phyloP scores from a whole-genome alignment of 768 basidiomycete species.

The Lactarius hengduanensis region DNA sequence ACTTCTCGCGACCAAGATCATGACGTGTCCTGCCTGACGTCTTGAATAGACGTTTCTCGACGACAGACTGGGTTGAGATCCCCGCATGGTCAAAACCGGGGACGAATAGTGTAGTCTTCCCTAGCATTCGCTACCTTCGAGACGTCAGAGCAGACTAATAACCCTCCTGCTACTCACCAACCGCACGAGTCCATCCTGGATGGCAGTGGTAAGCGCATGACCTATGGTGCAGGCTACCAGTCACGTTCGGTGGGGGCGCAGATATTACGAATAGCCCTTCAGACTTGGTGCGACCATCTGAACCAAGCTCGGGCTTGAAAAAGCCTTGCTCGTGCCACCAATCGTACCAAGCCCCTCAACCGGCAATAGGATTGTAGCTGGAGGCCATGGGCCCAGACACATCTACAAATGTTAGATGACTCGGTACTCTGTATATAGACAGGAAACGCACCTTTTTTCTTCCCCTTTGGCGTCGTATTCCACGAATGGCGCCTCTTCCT shows the following conservation, averaged over 20 bases:
- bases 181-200: conserved; percentile 88
- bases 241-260: conserved; percentile 94
- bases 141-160: not conserved
- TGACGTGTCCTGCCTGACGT: conserved; percentile 78
- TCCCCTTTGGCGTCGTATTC: conserved; percentile 85
- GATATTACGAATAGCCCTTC: conserved; percentile 83
- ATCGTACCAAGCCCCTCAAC: conserved; percentile 95
- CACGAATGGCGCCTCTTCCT: conserved; percentile 72
- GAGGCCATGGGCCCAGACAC: conserved; percentile 81
- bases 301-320: conserved; percentile 71
- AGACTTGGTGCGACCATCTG: conserved; percentile 56
- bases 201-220: conserved; percentile 86
- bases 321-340: conserved; percentile 95
- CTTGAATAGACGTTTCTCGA: conserved; percentile 91
- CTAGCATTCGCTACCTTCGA: conserved; percentile 90
- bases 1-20: conserved; percentile 87
- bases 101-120: conserved; percentile 83
- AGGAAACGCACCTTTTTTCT: conserved; percentile 80
- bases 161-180: conserved; percentile 54
- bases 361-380: conserved; percentile 94
- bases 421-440: not conserved
- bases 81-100: conserved; percentile 99
- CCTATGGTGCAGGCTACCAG: conserved; percentile 94
- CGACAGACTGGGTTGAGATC: conserved; percentile 97
- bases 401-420: conserved; percentile 53